Base-by-base conservation (phyloP, 164 flowering plant genomes). In the Hamamelis virginiana region DNA sequence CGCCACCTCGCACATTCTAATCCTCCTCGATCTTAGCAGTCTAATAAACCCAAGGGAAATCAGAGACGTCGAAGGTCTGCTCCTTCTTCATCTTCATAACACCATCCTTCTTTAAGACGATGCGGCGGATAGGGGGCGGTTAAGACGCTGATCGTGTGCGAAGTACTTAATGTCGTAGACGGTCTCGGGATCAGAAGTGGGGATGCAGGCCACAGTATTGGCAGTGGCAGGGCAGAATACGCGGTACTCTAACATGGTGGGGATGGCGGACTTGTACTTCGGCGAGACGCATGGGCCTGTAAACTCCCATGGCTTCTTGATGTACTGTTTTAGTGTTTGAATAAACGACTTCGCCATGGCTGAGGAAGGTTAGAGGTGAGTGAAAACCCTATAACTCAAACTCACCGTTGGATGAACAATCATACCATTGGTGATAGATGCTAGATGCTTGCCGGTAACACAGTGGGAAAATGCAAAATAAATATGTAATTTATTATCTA, bases 271-370 rank as follows among this genome's bases (percentile, higher is more conserved):
- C 59, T 41, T 75, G 85, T 88, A 93, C 70, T 93, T 97, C 15
- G 96, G 98, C 47, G 69, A 56, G 23, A 96, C 78, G 77, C 89
- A 83, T 0, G 97, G 97, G 0, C 98, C 98, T 1, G 96, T 91
- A 73, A 87, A 76, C 81, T 91, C 92, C 96, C 98, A 93, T n/a
- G 98, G 97, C 59, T 87, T 86, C 81, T 87, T 93, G 48, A 89
- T 33, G 87, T 64, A 93, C 0, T 87, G 80, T 58, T 65, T 82
- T 25, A 93, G 85, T 60, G 86, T 73, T 68, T 87, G 92, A 59
- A 88, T 10, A 47, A 82, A 12, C 21, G 92, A 84, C 69, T 86
- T 81, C n/a, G 77, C 65, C 3, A 76, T 58, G 1, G 81, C 14
- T 13, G 52, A 48, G n/a, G n/a, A n/a, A n/a, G n/a, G n/a, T n/a